Evolutionary conservation across 495 filamentous ascomycete species (phyloP), one percentile per base, ranked within the genome.

Genomic region (Lasiosphaeria miniovina): DNA sequence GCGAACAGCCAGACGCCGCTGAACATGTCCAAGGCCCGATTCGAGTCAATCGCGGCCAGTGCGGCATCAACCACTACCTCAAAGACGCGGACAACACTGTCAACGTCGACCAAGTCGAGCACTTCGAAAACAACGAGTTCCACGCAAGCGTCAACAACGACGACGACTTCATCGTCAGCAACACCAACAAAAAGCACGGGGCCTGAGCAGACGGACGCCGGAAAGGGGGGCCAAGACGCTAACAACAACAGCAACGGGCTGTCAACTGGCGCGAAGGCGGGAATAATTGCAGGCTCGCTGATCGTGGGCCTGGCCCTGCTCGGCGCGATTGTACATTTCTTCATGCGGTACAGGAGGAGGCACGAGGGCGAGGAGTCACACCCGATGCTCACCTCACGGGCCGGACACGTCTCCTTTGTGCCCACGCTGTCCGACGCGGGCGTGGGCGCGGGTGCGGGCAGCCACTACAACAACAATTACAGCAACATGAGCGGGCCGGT

Each of bases 301-400:
- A 51, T 68, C n/a, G 67, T 31, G 17, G 43, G 43, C 38, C 38
- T 8, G 38, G 38, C 7, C 38, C 3, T 41, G 38, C 38, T 41
- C 38, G 38, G 38, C 38, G 12, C 12, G 38, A 41, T 8, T 41
- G 38, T 41, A 3, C 38, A 41, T 3, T 41, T 41, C 12, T 41
- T 74, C 34, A n/a, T 71, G 2, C 61, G 68, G 14, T 61, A 64
- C 46, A 57, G 61, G 45, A 62, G 53, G 46, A 67, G 55, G 33
- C 58, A 50, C 7, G 49, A 54, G 7, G 60, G 59, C 0, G 71
- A 75, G 48, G 73, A 74, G 46, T 65, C 63, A 14, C 70, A 68
- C 46, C 71, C 70, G 3, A 75, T 75, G 73, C 64, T 74, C 3
- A 59, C 64, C 9, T 65, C 63, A 15, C 43, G 61, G 46, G 49